Base-by-base conservation (phyloP, 257 asterid species). In the Fraxinus cuspidata region DNA sequence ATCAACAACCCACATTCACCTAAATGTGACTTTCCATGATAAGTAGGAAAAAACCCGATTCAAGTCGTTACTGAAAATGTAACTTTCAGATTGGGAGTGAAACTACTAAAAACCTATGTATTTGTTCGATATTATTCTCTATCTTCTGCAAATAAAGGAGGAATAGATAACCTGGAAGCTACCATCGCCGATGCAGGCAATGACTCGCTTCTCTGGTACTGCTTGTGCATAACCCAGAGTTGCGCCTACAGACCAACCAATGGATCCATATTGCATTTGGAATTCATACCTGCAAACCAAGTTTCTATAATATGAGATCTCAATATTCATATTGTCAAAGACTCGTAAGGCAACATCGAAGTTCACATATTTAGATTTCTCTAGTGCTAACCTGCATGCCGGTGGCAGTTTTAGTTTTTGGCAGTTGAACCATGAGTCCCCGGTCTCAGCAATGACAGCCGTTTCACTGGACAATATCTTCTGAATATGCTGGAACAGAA, bases 231-330 rank as follows among this genome's bases (percentile, higher is more conserved):
- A 91, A 38, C 98, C 98, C 73, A 93, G 89, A 68, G 98, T 90
- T 10, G 97, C 96, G 73, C 97, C 98, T 2, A 93, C 98, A 0
- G 97, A 89, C 98, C 98, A 91, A 74, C 98, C 98, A 64, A 93
- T 93, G 53, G 98, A 90, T 53, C 94, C 98, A 78, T 93, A 91
- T 74, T 89, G 94, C 94, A 91, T 93, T 72, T 91, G 97, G 84
- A 91, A 93, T 77, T 91, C 97, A 27, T 88, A 93, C 40, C 97
- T 93, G 83, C 73, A 79, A 76, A 56, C 53, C 23, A 23, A 71
- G 64, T 56, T 27, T 47, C n/a, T n/a, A n/a, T n/a, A n/a, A 34
- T 18, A 13, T 27, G 4, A 16, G 49, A 74, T 18, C 47, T 13
- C 1, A 56, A 15, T 31, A 4, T 44, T 44, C 37, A 68, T 10